A percentile compares a stretch with the other conserved stretches of the same genome.
Evolutionary conservation across 2,329 filamentous ascomycete species (phyloP).

Genomic region (Karstenula rhodostoma): DNA sequence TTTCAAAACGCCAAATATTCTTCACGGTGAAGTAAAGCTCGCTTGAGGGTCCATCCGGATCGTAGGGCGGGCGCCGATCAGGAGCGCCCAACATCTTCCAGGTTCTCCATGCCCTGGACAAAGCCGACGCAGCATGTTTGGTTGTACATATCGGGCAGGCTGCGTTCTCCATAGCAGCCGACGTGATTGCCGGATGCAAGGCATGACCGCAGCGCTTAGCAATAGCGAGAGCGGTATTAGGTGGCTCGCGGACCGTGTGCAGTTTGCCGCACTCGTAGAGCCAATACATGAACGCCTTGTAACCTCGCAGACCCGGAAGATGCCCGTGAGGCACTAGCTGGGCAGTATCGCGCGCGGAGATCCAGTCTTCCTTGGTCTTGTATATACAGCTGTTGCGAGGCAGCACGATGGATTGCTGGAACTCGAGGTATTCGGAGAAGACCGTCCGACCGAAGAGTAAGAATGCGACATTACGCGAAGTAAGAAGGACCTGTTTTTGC

Average conservation of each 20-base stretch:
- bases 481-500: neutral
- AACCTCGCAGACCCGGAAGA: neutral
- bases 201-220: neutral
- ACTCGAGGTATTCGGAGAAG: conserved; percentile 4
- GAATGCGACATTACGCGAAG: neutral
- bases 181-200: neutral
- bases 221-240: neutral
- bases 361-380: neutral
- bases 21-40: neutral
- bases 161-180: neutral
- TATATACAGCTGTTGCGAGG: neutral
- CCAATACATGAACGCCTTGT: conserved; percentile 3
- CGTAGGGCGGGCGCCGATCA: neutral
- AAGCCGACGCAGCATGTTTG: no score
- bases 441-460: neutral
- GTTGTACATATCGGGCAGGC: neutral
- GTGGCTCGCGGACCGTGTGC: neutral
- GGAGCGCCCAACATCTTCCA: neutral
- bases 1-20: conserved; percentile 3
- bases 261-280: neutral
- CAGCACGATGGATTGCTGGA: neutral
- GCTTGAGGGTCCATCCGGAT: neutral
- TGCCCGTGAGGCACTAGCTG: neutral
- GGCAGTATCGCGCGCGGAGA: neutral
- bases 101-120: neutral